Percentiles rank a stretch among this genome's conserved stretches.
Evolutionary conservation across 176 grass and related monocot genomes (phyloP).

Genomic region (Aegilops tauschii): DNA sequence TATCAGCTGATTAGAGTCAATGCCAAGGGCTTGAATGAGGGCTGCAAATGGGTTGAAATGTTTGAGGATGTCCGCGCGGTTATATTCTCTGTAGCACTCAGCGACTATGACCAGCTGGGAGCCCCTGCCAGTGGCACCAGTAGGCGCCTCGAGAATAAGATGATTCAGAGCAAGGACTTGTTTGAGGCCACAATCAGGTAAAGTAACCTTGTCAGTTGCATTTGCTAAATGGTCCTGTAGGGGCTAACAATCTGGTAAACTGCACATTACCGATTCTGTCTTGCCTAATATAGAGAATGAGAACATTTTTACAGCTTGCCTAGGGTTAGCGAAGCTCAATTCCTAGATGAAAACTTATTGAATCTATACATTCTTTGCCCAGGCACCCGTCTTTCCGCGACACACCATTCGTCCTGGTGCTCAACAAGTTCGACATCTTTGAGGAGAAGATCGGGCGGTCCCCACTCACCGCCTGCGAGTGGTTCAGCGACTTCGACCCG

Average conservation of each 20-base stretch:
- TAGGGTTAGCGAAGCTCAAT: slow-evolving; percentile 2
- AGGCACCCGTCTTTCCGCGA: slow-evolving; percentile 81
- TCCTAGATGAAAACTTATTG: not conserved
- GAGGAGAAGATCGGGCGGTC: slow-evolving; percentile 74
- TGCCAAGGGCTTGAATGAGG: slow-evolving; percentile 77
- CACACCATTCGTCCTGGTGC: slow-evolving; percentile 80
- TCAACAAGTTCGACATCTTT: slow-evolving; percentile 92
- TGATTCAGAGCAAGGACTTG: slow-evolving; percentile 87
- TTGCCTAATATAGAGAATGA: not conserved
- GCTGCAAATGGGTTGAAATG: slow-evolving; percentile 99
- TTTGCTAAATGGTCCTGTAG: not conserved
- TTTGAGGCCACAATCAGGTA: slow-evolving; percentile 92
- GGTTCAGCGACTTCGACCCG: slow-evolving; percentile 83
- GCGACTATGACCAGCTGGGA: slow-evolving; percentile 73
- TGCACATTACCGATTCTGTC: not conserved
- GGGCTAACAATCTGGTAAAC: not conserved
- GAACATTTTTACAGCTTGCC: slow-evolving; percentile 2
- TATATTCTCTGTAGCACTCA: slow-evolving; percentile 80
- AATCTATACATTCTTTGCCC: not conserved
- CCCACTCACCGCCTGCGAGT: slow-evolving; percentile 58
- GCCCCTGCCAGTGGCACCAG: slow-evolving; percentile 28
- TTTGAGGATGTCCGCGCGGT: slow-evolving; percentile 91
- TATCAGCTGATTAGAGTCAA: slow-evolving; percentile 90
- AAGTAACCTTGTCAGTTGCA: not conserved
- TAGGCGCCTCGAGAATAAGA: slow-evolving; percentile 67